Base-by-base conservation (phyloP, 176 grass and related monocot genomes). In the Triticum timopheevii region DNA sequence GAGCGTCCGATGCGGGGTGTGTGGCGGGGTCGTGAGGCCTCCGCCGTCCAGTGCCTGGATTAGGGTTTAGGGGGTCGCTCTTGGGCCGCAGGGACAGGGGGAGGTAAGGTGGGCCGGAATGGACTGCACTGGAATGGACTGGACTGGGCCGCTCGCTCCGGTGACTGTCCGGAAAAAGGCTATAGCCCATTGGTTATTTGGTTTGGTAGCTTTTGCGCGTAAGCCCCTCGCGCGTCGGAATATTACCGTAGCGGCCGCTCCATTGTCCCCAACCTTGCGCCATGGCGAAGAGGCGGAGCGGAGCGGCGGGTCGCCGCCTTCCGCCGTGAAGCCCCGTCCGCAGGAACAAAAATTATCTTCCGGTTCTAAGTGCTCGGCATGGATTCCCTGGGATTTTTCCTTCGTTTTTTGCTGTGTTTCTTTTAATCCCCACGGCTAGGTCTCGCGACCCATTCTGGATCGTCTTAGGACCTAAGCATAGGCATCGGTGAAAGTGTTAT, bases 11-110 rank as follows among this genome's bases (percentile, higher is more conserved):
- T 91, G 87, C 16, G 2, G 23, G 4, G 19, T 27, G 30, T 16
- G 28, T 5, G 15, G 6, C 35, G 15, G 31, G 20, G 54, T 3
- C 2, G 15, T 5, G 40, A 5, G 4, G 42, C 80, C 19, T 90
- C 30, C 6, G 27, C 87, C 83, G 90, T 87, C 75, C 36, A 19
- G 11, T 80, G 12, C 13, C 30, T 1, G 59, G 79, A 87, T 84
- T 89, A 90, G 91, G 91, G 91, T 92, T 89, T 87, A 67, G 74
- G 84, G 17, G 30, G 10, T 33, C 17, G 2, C 6, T 4, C 1
- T 12, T 88, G 90, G 83, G 83, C 49, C 16, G 2, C 12, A 2
- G 39, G 23, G 12, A 8, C 33, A 40, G 24, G 27, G 27, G 25
- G 22, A 78, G 19, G 0, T 34, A 0, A 7, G 0, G 4, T 82